Evolutionary conservation across 2,329 filamentous ascomycete genomes (phyloP).

Genomic region (Fusarium acutatum): DNA sequence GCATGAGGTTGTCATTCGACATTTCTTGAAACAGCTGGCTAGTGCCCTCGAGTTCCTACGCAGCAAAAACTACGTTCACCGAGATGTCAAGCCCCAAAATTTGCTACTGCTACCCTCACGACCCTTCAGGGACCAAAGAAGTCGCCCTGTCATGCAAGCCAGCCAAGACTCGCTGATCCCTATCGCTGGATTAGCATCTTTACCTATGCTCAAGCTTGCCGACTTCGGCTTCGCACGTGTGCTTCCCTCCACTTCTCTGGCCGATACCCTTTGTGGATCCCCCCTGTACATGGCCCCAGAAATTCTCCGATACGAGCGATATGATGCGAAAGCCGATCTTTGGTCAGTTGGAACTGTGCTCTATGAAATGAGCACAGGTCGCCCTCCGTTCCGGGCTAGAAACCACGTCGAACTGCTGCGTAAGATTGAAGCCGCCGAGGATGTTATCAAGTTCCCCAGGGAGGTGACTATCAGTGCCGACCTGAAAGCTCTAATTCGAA

Average conservation of each 20-base stretch:
- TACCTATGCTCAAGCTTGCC: conserved; percentile 97
- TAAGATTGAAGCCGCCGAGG: conserved; percentile 89
- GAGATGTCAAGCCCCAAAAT: conserved; percentile 98
- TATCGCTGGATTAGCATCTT: conserved; percentile 78
- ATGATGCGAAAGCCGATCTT: conserved; percentile 94
- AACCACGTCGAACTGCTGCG: conserved; percentile 95
- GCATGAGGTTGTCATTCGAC: conserved; percentile 94
- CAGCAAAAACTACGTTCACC: conserved; percentile 87
- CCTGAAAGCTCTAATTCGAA: conserved; percentile 82
- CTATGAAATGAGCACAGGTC: conserved; percentile 93
- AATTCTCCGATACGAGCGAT: conserved; percentile 95
- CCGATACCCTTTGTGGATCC: conserved; percentile 95
- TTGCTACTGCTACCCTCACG: conserved; percentile 86
- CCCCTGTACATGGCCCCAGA: conserved; percentile 99
- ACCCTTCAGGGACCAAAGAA: conserved; percentile 68
- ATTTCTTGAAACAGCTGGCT: conserved; percentile 94
- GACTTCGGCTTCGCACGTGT: conserved; percentile 99
- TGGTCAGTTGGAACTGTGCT: conserved; percentile 98
- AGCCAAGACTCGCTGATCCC: conserved; percentile 85
- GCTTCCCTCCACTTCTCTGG: conserved; percentile 87
- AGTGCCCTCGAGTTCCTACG: conserved; percentile 92
- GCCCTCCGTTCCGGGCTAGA: conserved; percentile 87
- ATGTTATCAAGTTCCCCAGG: conserved; percentile 83
- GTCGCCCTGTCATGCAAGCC: conserved; percentile 73
- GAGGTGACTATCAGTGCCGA: conserved; percentile 76